phyloP scores from a whole-genome alignment of 2,329 filamentous ascomycete genomes.

The Ophiostoma ips region DNA sequence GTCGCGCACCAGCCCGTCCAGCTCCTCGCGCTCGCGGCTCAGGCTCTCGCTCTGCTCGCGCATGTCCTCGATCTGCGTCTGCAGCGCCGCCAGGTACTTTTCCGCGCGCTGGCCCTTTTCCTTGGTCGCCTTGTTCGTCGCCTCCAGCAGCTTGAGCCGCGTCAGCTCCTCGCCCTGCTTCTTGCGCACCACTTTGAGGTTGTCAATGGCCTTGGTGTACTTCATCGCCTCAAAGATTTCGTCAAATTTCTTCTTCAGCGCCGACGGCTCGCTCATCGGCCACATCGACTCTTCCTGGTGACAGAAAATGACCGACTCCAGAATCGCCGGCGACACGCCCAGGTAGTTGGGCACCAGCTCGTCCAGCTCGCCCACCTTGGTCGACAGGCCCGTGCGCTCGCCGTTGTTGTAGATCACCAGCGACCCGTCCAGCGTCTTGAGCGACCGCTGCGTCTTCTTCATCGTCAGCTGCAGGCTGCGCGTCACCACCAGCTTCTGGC shows the following conservation, averaged over 20 bases:
- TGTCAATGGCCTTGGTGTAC: slow-evolving; percentile 94
- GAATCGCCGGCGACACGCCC: slow-evolving; percentile 76
- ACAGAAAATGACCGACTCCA: slow-evolving; percentile 95
- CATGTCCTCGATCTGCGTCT: slow-evolving; percentile 50
- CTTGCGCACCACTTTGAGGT: slow-evolving; percentile 77
- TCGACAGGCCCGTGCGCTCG: slow-evolving; percentile 66
- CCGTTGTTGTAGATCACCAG: slow-evolving; percentile 65
- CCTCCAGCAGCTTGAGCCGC: slow-evolving; percentile 59
- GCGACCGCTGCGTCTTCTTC: slow-evolving; percentile 61
- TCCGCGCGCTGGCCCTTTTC: slow-evolving; percentile 63
- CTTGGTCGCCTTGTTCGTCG: slow-evolving; percentile 50
- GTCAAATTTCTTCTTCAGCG: slow-evolving; percentile 87
- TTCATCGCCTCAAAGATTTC: slow-evolving; percentile 96
- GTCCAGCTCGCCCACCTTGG: slow-evolving; percentile 68
- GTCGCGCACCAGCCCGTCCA: slow-evolving; percentile 31
- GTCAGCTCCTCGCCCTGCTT: slow-evolving; percentile 63
- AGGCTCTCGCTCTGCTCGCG: slow-evolving; percentile 44
- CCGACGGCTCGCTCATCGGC: slow-evolving; percentile 80
- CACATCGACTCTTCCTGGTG: slow-evolving; percentile 96
- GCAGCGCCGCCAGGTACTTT: slow-evolving; percentile 49
- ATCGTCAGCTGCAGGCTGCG: slow-evolving; percentile 75
- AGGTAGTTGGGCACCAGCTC: slow-evolving; percentile 72
- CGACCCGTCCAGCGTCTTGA: slow-evolving; percentile 75
- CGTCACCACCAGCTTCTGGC: slow-evolving; percentile 67
- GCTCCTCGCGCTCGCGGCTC: slow-evolving; percentile 45